Conservation (phyloP, 345 rosid genomes). For the Moringa oleifera region DNA sequence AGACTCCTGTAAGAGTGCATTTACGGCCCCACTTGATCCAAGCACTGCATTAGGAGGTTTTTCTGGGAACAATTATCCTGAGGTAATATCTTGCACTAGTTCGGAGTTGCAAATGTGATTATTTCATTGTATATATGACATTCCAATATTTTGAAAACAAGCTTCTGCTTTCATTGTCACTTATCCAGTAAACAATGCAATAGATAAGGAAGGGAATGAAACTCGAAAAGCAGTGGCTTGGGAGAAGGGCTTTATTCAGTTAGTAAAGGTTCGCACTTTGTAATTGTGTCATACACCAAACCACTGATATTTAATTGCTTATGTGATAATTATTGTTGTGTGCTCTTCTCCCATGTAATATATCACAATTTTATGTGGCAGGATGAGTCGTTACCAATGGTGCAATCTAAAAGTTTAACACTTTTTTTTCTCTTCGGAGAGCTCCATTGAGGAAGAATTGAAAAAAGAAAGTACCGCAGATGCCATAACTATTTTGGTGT, state of each 20-base stretch:
- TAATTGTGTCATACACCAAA: conserved; percentile 4
- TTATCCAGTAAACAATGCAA: conserved; percentile 84
- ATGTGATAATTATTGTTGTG: conserved; percentile 1
- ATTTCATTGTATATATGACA: conserved; percentile 15
- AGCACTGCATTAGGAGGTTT: conserved; percentile 92
- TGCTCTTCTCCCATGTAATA: background rate
- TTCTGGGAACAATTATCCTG: conserved; percentile 72
- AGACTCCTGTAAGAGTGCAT: conserved; percentile 86
- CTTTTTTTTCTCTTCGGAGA: conserved; percentile 94
- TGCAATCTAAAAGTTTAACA: conserved; percentile 57
- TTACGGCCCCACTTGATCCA: conserved; percentile 96
- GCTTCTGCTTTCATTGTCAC: conserved; percentile 93
- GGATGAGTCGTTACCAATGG: conserved; percentile 85
- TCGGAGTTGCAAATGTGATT: conserved; percentile 9
- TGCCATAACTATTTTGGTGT: conserved; percentile 79
- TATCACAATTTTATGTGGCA: conserved; percentile 29
- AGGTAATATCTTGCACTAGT: conserved; percentile 42
- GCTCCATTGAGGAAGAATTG: conserved; percentile 91
- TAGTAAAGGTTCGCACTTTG: conserved; percentile 61
- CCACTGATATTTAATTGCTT: conserved; percentile 5
- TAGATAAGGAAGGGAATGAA: conserved; percentile 59
- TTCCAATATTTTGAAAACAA: conserved; percentile 43
- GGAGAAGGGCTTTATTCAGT: conserved; percentile 92
- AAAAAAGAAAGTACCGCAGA: conserved; percentile 98
- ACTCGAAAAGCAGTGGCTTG: conserved; percentile 74